Evolutionary conservation across 1,284 basidiomycete genomes (phyloP), one percentile per base, ranked within the genome.

Genomic region (Moesziomyces parantarcticus): DNA sequence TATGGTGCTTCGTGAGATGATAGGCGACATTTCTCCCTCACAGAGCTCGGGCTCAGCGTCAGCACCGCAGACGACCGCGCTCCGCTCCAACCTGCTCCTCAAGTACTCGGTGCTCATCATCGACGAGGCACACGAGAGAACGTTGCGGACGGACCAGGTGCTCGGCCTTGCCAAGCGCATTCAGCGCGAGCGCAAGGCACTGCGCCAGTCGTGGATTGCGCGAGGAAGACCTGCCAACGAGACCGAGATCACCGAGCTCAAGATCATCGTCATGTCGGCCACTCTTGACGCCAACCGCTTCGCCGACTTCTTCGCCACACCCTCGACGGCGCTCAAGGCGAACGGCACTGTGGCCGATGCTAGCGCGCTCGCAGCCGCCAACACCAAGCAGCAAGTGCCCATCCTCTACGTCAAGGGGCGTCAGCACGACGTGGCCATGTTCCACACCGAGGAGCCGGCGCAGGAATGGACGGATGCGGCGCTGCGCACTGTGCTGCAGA

Each of bases 101-200:
- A 89, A 88, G 47, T 99, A 98, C 85, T 92, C 92, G 77, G 89
- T 96, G 16, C 87, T 99, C 58, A 89, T 99, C 66, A 90, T 99
- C 52, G 96, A 99, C 82, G 96, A 99, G 83, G 96, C 96, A 3
- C 97, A 99, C 85, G 96, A 99, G 82, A 89, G 96, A 46, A 97
- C 94, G 0, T 86, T 99, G 40, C 89, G 95, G 40, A 98, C 96
- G 6, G 96, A 99, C 85, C 88, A 99, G 61, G 87, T 98, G n/a
- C 89, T 99, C 46, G 92, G 95, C 1, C 92, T 91, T 60, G 87
- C 97, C 50, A 98, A 96, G 85, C 64, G 79, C 18, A 84, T 86
- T 3, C 85, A 86, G 68, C 61, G 63, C 8, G 66, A 80, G 52
- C 74, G 85, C 18, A 81, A 82, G 50, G 67, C 95, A 92, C 70